Evolutionary conservation across 176 grass and related monocot genomes (phyloP).

Genomic region (Avena sativa): DNA sequence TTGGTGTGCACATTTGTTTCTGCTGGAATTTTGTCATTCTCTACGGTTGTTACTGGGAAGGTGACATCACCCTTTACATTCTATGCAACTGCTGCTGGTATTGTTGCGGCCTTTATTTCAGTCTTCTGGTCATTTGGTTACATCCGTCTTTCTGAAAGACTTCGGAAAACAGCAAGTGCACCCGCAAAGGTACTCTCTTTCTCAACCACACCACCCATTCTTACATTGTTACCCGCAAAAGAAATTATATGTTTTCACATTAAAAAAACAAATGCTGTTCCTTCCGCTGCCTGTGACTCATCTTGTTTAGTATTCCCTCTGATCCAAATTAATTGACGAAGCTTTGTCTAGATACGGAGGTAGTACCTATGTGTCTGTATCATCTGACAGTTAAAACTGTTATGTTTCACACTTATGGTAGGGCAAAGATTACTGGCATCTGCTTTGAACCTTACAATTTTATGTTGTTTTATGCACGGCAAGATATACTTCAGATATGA

Average conservation of each 20-base stretch:
- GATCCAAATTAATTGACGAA: no score
- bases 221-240: conserved; percentile 13
- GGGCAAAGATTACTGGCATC: background rate
- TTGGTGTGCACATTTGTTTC: conserved; percentile 85
- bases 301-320: background rate
- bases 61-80: conserved; percentile 84
- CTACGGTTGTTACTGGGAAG: conserved; percentile 71
- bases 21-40: conserved; percentile 91
- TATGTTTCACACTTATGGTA: conserved; percentile 15
- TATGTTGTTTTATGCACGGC: background rate
- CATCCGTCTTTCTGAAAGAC: conserved; percentile 83
- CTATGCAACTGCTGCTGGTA: conserved; percentile 78
- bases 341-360: no score
- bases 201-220: background rate
- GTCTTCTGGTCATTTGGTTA: conserved; percentile 99
- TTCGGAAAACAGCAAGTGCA: conserved; percentile 76
- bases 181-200: conserved; percentile 76
- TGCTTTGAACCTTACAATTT: background rate
- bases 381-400: conserved; percentile 7
- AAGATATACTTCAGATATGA: conserved; percentile 21
- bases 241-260: background rate
- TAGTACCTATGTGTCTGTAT: background rate
- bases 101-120: conserved; percentile 88
- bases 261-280: background rate
- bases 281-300: background rate